Conservation (phyloP, 1,139 yeast genomes). For the Taphrina deformans region DNA sequence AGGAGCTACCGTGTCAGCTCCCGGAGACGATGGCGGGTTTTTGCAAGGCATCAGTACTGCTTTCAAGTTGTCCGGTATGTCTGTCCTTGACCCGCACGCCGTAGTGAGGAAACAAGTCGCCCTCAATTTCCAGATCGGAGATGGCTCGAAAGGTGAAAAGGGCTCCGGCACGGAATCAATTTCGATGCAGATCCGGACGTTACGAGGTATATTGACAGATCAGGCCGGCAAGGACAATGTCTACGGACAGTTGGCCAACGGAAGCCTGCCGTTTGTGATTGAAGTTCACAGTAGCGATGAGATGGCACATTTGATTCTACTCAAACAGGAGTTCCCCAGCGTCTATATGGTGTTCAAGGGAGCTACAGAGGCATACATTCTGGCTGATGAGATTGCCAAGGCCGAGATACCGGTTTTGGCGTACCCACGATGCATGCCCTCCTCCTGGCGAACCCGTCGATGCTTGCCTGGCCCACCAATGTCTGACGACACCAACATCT, state of each 20-base stretch:
- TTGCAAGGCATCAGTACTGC: conserved; percentile 18
- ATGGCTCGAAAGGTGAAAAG: conserved; percentile 4
- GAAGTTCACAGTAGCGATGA: conserved; percentile 12
- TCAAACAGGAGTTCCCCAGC: conserved; percentile 9
- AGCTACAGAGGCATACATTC: conserved; percentile 14
- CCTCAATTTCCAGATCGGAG: conserved; percentile 7
- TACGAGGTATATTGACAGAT: not conserved
- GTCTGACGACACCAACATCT: conserved; percentile 17
- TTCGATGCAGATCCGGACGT: conserved; percentile 7
- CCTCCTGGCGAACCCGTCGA: conserved; percentile 1
- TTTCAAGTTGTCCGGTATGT: not conserved
- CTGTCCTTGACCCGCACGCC: conserved; percentile 2
- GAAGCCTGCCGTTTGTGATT: conserved; percentile 3
- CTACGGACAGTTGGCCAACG: conserved; percentile 7
- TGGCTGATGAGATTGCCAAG: conserved; percentile 12
- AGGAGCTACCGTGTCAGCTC: not conserved
- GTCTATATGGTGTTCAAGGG: conserved; percentile 14
- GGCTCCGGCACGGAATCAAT: conserved; percentile 9
- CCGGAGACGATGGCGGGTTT: conserved; percentile 3
- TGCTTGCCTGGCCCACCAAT: conserved; percentile 24
- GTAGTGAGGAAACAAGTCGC: conserved; percentile 11
- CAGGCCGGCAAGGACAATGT: conserved; percentile 4
- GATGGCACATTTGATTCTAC: conserved; percentile 14
- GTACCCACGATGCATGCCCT: conserved; percentile 10
- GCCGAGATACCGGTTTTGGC: conserved; percentile 14